These are phyloP conservation scores for Capsicum chinense DNA, from an alignment of 257 asterid genomes.

Conservation along the genomic window DNA sequence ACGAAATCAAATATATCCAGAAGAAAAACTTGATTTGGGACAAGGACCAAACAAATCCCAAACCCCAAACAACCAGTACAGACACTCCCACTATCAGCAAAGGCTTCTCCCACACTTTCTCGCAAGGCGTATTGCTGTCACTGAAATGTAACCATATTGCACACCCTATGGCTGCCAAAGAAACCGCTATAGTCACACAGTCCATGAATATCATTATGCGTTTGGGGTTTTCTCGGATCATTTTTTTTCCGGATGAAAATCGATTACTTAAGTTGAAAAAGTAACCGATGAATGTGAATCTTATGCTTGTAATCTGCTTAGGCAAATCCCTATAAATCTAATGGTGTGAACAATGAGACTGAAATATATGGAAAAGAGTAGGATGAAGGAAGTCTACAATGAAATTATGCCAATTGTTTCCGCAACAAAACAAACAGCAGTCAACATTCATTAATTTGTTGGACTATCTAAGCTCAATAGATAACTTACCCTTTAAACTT, in stretches of 20 bases:
- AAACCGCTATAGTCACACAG: conserved; percentile 41
- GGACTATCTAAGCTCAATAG: no score
- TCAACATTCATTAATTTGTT: background rate
- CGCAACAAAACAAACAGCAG: background rate
- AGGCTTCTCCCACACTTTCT: conserved; percentile 52
- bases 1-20: conserved; percentile 53
- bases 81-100: conserved; percentile 51
- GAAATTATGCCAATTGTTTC: background rate
- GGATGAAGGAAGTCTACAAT: background rate
- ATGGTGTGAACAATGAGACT: no score
- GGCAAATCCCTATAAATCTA: background rate
- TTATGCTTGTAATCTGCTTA: background rate
- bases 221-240: conserved; percentile 55
- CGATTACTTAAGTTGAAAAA: background rate
- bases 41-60: conserved; percentile 58
- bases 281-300: background rate
- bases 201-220: conserved; percentile 47
- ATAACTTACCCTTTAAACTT: no score
- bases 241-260: background rate
- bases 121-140: conserved; percentile 47
- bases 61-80: conserved; percentile 45
- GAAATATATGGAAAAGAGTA: background rate
- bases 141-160: conserved; percentile 48
- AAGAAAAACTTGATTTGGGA: conserved; percentile 39
- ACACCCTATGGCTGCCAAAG: conserved; percentile 50